Evolutionary conservation across 2,329 filamentous ascomycete species (phyloP).

Genomic region (Chrysosporium keratinophilum): DNA sequence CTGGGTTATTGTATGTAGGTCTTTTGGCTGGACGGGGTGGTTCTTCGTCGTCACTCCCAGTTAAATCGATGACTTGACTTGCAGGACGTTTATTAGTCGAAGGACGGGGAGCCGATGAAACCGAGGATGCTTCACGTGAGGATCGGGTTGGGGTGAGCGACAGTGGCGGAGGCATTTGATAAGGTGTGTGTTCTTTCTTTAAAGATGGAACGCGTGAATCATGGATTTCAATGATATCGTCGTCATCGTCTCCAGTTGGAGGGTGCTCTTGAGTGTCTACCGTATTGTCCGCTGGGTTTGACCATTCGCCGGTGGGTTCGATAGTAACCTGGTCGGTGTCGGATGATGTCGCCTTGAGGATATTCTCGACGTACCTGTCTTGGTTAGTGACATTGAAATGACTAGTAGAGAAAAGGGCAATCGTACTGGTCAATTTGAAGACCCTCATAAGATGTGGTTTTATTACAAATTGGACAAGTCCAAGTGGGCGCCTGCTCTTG

Average conservation of each 20-base stretch:
- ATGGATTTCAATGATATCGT: constrained; percentile 43
- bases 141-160: constrained; percentile 25
- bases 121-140: constrained; percentile 31
- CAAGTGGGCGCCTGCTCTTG: constrained; percentile 95
- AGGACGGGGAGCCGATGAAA: constrained; percentile 27
- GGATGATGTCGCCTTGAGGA: constrained; percentile 60
- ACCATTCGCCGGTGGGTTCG: constrained; percentile 77
- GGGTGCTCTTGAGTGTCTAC: constrained; percentile 21
- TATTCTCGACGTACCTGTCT: constrained; percentile 71
- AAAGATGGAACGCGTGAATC: constrained; percentile 28
- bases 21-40: constrained; percentile 30
- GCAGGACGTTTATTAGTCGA: constrained; percentile 40
- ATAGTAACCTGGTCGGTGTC: constrained; percentile 78
- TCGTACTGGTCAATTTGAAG: constrained; percentile 78
- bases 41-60: constrained; percentile 42
- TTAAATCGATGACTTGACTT: constrained; percentile 45
- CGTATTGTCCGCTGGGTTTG: constrained; percentile 37
- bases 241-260: constrained; percentile 34
- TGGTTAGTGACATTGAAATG: constrained; percentile 11
- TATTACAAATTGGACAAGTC: constrained; percentile 91
- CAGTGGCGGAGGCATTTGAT: constrained; percentile 18
- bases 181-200: constrained; percentile 28
- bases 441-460: constrained; percentile 65
- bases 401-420: neutral
- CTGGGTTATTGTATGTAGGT: constrained; percentile 18